phyloP scores from a whole-genome alignment of 805 yeast species.

The Candida montana region DNA sequence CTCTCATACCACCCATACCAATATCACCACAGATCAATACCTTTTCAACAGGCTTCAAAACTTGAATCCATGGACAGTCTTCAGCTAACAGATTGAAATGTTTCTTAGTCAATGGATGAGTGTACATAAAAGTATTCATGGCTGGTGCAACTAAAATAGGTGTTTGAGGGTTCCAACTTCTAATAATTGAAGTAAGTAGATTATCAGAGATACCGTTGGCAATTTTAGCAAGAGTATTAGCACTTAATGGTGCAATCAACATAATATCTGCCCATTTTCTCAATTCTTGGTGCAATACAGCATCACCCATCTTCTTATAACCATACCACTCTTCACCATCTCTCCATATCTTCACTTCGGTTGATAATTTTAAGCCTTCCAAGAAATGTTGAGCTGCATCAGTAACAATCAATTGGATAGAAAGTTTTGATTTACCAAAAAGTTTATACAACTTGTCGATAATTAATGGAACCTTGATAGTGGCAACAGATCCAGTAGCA shows the following conservation, averaged over 20 bases:
- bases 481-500: constrained; percentile 95
- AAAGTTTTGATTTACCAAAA: constrained; percentile 66
- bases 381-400: constrained; percentile 69
- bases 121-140: constrained; percentile 82
- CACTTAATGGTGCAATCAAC: constrained; percentile 71
- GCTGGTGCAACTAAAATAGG: constrained; percentile 79
- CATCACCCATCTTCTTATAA: constrained; percentile 54
- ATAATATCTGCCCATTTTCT: constrained; percentile 84
- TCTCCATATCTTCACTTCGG: constrained; percentile 79
- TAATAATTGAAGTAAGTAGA: constrained; percentile 61
- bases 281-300: constrained; percentile 71
- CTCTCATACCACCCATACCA: constrained; percentile 92
- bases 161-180: constrained; percentile 73
- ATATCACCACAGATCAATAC: constrained; percentile 79
- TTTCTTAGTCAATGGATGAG: constrained; percentile 71
- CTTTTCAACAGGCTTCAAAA: constrained; percentile 75
- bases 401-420: constrained; percentile 82
- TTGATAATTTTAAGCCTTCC: constrained; percentile 55
- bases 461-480: constrained; percentile 86
- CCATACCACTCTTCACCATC: constrained; percentile 75
- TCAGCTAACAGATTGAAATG: constrained; percentile 59
- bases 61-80: constrained; percentile 70
- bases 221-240: constrained; percentile 72
- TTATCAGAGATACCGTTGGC: constrained; percentile 77
- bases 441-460: constrained; percentile 80